Evolutionary conservation across 352 stramenopile genomes (phyloP).

Genomic region (Phytophthora hibernalis): DNA sequence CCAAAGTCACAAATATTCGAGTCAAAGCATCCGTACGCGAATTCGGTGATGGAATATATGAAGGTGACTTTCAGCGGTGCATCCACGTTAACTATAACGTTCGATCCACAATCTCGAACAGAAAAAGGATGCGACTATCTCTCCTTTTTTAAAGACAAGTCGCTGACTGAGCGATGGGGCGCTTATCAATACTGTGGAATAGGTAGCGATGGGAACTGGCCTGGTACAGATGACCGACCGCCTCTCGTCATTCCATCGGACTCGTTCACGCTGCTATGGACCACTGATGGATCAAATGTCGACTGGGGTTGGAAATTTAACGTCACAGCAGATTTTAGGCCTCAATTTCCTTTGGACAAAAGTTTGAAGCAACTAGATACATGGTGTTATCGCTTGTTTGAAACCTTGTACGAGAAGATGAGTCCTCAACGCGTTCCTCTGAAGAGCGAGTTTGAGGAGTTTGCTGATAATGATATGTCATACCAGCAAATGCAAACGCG

Average conservation of each 20-base stretch:
- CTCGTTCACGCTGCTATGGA: constrained; percentile 88
- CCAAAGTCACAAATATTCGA: constrained; percentile 78
- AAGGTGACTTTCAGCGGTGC: constrained; percentile 78
- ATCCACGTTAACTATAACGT: constrained; percentile 68
- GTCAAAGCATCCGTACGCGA: constrained; percentile 86
- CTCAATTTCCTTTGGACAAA: constrained; percentile 52
- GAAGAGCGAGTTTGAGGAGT: constrained; percentile 58
- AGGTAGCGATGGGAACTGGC: constrained; percentile 81
- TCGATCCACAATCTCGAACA: constrained; percentile 70
- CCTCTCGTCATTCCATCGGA: constrained; percentile 78
- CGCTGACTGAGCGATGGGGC: constrained; percentile 69
- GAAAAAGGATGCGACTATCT: constrained; percentile 85
- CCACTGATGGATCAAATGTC: constrained; percentile 85
- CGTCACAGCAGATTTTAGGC: constrained; percentile 67
- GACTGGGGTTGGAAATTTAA: constrained; percentile 91
- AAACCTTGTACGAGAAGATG: constrained; percentile 74
- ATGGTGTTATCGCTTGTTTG: constrained; percentile 67
- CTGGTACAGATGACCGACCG: constrained; percentile 60
- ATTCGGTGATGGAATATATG: constrained; percentile 85
- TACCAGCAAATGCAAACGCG: constrained; percentile 5
- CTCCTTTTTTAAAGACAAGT: constrained; percentile 87
- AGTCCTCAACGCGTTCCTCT: constrained; percentile 49
- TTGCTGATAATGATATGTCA: constrained; percentile 17
- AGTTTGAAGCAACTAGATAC: constrained; percentile 65
- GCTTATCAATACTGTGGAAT: constrained; percentile 70